Conservation (phyloP, 106 monocot genomes). For the Ottelia alismoides region DNA sequence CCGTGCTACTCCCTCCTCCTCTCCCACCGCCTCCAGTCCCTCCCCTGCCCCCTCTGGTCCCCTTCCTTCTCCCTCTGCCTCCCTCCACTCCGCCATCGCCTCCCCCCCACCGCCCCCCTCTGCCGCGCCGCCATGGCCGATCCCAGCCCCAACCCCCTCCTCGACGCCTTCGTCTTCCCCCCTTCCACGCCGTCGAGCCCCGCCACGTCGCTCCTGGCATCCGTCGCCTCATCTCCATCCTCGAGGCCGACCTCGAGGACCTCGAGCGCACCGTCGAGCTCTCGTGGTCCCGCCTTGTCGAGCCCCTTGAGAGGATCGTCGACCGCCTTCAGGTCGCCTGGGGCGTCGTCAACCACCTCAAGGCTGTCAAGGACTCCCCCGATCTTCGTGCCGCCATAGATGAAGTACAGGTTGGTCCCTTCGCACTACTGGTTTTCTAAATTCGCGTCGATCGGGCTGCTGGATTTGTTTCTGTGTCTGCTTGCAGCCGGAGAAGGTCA, state of each 20-base stretch:
- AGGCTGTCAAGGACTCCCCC: slow-evolving; percentile 81
- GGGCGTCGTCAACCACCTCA: slow-evolving; percentile 87
- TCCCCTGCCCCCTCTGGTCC: slow-evolving; percentile 22
- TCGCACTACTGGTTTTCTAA: too few relatives aligned
- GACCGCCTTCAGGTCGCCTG: slow-evolving; percentile 80
- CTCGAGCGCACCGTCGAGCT: slow-evolving; percentile 76
- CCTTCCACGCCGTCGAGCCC: slow-evolving; percentile 66
- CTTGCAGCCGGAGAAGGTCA: slow-evolving; percentile 91
- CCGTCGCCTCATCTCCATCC: slow-evolving; percentile 41
- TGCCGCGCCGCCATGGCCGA: background rate
- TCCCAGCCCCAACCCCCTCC: slow-evolving; percentile 32
- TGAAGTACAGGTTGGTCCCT: slow-evolving; percentile 62
- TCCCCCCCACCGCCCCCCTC: background rate
- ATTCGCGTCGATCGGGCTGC: background rate
- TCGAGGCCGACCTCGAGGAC: slow-evolving; percentile 63
- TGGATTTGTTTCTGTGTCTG: background rate
- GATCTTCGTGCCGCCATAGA: slow-evolving; percentile 92
- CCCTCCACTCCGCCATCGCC: background rate
- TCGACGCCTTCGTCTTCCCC: slow-evolving; percentile 78
- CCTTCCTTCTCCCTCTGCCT: slow-evolving; percentile 35
- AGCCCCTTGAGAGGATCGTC: slow-evolving; percentile 80
- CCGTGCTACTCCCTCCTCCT: too few relatives aligned
- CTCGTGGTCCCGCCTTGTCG: slow-evolving; percentile 76
- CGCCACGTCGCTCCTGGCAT: slow-evolving; percentile 69
- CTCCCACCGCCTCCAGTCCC: too few relatives aligned